Base-by-base conservation (phyloP, 345 rosid genomes). In the Sisymbrium altissimum region DNA sequence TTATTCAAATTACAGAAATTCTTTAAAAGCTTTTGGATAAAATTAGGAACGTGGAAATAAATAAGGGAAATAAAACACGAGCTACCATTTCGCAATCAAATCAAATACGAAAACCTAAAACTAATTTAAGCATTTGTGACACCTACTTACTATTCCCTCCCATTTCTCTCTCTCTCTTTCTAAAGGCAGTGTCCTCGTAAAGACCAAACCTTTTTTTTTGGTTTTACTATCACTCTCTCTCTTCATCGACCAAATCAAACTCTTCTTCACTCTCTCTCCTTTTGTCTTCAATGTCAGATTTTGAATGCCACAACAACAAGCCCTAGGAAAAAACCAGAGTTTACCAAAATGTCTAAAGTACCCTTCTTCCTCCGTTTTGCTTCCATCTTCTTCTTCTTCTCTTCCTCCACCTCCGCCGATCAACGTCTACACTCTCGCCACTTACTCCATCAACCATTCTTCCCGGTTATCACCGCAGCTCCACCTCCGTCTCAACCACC, bases 371-470 rank as follows among this genome's bases (percentile, higher is more conserved):
- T 29, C 52, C 15, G 46, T 13, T 55, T n/a, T 6, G 14, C n/a
- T 3, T 7, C n/a, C 36, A 12, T 79, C 65, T 17, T 45, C n/a
- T 10, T 64, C 74, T 15, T 49, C 70, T 36, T 36, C 71, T 7
- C 50, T 57, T 81, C 36, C 29, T 79, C 66, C 55, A 25, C 63
- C 78, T 19, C 78, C 79, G 25, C 68, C 80, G 58, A 32, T 73
- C 70, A 36, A 44, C 70, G n/a, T 1, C 54, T 63, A 10, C 80
- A 68, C 5, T 72, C 68, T 70, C 86, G 88, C 7, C 94, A 71
- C 48, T 76, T 89, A 38, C 92, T 92, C 55, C 97, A 89, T 70
- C 97, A 86, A 18, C 96, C 97, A 0, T 80, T 88, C n/a, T 87
- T 85, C 14, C 91, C 88, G 0, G 46, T 70, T 2, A 54, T 41